Conservation (phyloP, 2,329 filamentous ascomycete genomes). For the Diaporthe velutina region DNA sequence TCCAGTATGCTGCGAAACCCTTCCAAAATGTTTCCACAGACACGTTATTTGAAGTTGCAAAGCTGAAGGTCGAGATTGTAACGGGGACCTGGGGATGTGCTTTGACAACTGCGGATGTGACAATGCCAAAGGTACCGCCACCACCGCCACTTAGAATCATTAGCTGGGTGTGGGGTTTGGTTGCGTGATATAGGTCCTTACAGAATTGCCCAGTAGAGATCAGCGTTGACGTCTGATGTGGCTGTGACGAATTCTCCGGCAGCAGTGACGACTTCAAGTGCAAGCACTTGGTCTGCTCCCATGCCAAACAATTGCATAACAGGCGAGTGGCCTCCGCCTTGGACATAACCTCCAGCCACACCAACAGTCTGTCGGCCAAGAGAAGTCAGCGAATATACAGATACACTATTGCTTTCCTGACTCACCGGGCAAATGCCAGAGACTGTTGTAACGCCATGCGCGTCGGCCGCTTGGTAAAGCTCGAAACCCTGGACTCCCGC, state of each 20-base stretch:
- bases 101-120: constrained; percentile 47
- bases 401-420: fast-evolving
- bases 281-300: constrained; percentile 22
- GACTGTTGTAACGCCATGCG: constrained; percentile 22
- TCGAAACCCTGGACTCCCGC: constrained; percentile 32
- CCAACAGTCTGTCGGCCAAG: constrained; percentile 30
- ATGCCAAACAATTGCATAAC: constrained; percentile 14
- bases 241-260: constrained; percentile 57
- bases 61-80: constrained; percentile 43
- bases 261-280: constrained; percentile 60
- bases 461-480: constrained; percentile 17
- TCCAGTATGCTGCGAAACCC: constrained; percentile 59
- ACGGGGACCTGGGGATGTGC: constrained; percentile 42
- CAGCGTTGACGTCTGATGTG: constrained; percentile 54
- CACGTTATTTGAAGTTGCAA: constrained; percentile 59
- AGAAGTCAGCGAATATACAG: background rate
- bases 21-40: constrained; percentile 66
- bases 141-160: constrained; percentile 58
- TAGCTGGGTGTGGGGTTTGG: background rate
- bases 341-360: constrained; percentile 11
- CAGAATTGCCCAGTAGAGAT: constrained; percentile 63
- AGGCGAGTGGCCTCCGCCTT: constrained; percentile 30
- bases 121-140: constrained; percentile 51
- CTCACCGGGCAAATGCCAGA: constrained; percentile 33
- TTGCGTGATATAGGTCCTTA: background rate